These are phyloP conservation scores for Aspergillus nanangensis DNA, from an alignment of 495 filamentous ascomycete species.

Conservation along the genomic window DNA sequence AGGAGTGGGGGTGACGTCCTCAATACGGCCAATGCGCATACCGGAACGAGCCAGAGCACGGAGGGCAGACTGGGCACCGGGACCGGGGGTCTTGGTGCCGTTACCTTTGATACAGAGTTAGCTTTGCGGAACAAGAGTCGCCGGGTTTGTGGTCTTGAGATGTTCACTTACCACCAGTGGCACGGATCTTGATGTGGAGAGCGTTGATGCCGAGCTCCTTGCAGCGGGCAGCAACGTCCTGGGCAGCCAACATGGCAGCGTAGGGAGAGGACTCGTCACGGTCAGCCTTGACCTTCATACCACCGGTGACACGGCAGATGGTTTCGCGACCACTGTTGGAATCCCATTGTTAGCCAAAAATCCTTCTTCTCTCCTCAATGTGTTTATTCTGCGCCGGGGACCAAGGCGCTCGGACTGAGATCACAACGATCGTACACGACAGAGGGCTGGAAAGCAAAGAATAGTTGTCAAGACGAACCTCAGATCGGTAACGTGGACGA, in stretches of 20 bases:
- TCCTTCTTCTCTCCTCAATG: background rate
- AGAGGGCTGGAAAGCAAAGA: background rate
- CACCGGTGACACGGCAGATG: slow-evolving; percentile 97
- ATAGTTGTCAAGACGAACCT: slow-evolving; percentile 56
- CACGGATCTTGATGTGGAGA: slow-evolving; percentile 99
- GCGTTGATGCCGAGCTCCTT: slow-evolving; percentile 99
- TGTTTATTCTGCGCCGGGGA: too few species aligned
- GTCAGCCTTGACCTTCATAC: slow-evolving; percentile 99
- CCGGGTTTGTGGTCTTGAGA: background rate
- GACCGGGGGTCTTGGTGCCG: slow-evolving; percentile 98
- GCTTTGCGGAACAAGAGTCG: background rate
- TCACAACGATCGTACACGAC: too few species aligned
- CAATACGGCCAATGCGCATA: slow-evolving; percentile 99
- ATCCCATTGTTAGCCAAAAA: slow-evolving; percentile 58
- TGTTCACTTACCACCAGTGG: slow-evolving; percentile 76
- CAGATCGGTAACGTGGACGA: slow-evolving; percentile 99
- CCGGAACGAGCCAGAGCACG: slow-evolving; percentile 96
- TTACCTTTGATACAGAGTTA: slow-evolving; percentile 56
- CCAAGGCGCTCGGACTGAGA: too few species aligned
- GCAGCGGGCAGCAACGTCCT: slow-evolving; percentile 88
- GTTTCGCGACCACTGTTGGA: slow-evolving; percentile 95
- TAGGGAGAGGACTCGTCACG: slow-evolving; percentile 99
- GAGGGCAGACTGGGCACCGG: slow-evolving; percentile 97
- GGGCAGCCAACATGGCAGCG: slow-evolving; percentile 99
- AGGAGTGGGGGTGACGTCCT: slow-evolving; percentile 98